Conservation (phyloP, 2,329 filamentous ascomycete species). For the Cladophialophora psammophila region DNA sequence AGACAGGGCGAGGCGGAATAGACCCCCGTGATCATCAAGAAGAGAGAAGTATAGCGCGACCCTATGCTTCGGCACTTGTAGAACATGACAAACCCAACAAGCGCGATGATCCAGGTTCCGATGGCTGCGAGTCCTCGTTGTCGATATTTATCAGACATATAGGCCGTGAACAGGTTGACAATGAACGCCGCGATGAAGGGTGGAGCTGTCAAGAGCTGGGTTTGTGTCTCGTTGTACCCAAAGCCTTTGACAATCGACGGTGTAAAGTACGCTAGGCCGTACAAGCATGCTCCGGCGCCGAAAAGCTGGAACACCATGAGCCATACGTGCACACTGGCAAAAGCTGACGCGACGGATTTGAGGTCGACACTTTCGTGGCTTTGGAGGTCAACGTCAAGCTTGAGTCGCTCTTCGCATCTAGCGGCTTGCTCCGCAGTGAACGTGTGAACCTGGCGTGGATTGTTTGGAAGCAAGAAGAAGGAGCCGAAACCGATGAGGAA, state of each 20-base stretch:
- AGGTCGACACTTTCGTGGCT: slow-evolving; percentile 52
- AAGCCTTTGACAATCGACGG: slow-evolving; percentile 44
- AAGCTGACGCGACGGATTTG: slow-evolving; percentile 51
- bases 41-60: slow-evolving; percentile 49
- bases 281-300: slow-evolving; percentile 71
- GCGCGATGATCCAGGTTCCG: slow-evolving; percentile 43
- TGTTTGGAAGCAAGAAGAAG: slow-evolving; percentile 55
- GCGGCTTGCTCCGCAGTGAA: slow-evolving; percentile 49
- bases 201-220: slow-evolving; percentile 40
- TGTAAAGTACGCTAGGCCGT: slow-evolving; percentile 7
- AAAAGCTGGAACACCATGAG: slow-evolving; percentile 68
- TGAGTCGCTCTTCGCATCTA: slow-evolving; percentile 53
- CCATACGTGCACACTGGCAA: slow-evolving; percentile 35
- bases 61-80: slow-evolving; percentile 42
- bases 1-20: slow-evolving; percentile 33
- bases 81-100: slow-evolving; percentile 48
- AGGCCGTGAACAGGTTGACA: slow-evolving; percentile 45
- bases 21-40: slow-evolving; percentile 46
- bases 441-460: slow-evolving; percentile 45
- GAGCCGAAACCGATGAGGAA: slow-evolving; percentile 50
- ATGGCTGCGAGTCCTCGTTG: slow-evolving; percentile 46
- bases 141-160: slow-evolving; percentile 46
- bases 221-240: slow-evolving; percentile 41
- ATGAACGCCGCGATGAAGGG: slow-evolving; percentile 32
- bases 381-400: slow-evolving; percentile 45